Evolutionary conservation across 805 yeast species (phyloP), one percentile per base, ranked within the genome.

Genomic region (Candida peoriensis): DNA sequence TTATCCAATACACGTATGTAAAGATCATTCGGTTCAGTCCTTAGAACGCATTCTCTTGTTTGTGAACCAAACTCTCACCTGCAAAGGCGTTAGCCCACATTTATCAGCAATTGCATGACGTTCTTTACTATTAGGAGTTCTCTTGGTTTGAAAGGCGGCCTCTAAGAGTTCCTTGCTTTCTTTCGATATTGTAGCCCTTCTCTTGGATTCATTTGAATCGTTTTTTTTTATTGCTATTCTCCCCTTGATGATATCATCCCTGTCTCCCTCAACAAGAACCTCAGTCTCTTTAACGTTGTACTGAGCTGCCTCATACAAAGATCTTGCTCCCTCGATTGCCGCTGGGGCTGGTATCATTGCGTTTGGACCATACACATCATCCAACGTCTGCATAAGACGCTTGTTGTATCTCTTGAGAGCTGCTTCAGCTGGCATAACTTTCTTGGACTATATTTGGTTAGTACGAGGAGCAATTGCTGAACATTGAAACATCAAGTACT

Each of bases 1-100:
- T 13, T 9, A 11, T 6, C n/a, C 24, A 6, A 9, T 5, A 9
- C 11, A 9, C n/a, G n/a, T n/a, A 22, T 13, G 10, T 22, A 9
- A 5, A 5, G 24, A 5, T 5, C 9, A 22, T 22, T 22, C 24
- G n/a, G 20, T 16, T 20, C 28, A 4, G 10, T 15, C 12, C 21
- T 52, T 55, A 3, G 49, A 43, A 14, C 58, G 43, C 52, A 50
- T 54, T 36, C 63, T 43, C 33, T 52, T 53, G 29, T 58, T 60
- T 2, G 60, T 55, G 30, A 60, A 58, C 65, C 65, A 59, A 2
- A 57, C 60, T 8, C 64, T 44, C 3, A 60, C 61, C 39, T 59
- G 63, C 4, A 49, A 34, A 2, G 54, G 48, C 2, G 56, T 43
- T 7, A 58, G 31, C 2, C 52, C 52, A 33, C 57, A 52, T 30